These are phyloP conservation scores for Hypoxylon sp. DNA, from an alignment of 2,329 filamentous ascomycete species.

Conservation along the genomic window DNA sequence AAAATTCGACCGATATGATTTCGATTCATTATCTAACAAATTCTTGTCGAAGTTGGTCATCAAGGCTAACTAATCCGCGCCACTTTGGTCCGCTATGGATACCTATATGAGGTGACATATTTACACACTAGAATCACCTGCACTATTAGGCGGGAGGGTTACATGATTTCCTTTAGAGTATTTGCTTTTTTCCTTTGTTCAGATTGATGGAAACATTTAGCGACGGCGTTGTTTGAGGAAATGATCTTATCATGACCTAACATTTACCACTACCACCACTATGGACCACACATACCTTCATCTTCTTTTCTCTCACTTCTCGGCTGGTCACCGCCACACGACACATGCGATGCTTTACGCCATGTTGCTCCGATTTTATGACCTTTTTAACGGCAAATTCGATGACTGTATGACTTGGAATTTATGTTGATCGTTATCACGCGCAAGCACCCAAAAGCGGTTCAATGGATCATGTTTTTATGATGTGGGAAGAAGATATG, in stretches of 20 bases:
- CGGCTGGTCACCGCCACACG: slow-evolving; percentile 54
- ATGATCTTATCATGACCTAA: slow-evolving; percentile 56
- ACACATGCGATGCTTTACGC: slow-evolving; percentile 53
- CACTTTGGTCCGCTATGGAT: slow-evolving; percentile 26
- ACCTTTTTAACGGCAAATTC: slow-evolving; percentile 54
- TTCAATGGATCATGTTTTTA: slow-evolving; percentile 53
- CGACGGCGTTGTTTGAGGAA: slow-evolving; percentile 61
- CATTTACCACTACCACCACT: slow-evolving; percentile 46
- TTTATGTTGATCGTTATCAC: slow-evolving; percentile 48
- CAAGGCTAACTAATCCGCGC: slow-evolving; percentile 79
- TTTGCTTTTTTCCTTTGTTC: slow-evolving; percentile 52
- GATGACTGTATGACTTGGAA: slow-evolving; percentile 57
- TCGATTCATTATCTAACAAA: slow-evolving; percentile 96
- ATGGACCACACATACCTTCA: slow-evolving; percentile 49
- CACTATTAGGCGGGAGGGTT: slow-evolving; percentile 41
- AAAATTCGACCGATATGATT: slow-evolving; percentile 91
- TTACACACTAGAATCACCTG: slow-evolving; percentile 26
- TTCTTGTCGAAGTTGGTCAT: slow-evolving; percentile 97
- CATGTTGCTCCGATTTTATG: slow-evolving; percentile 55
- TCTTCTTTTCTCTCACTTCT: slow-evolving; percentile 50
- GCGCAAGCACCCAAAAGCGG: slow-evolving; percentile 54
- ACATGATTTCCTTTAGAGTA: slow-evolving; percentile 53
- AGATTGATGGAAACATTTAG: slow-evolving; percentile 59
- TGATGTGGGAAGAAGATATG: slow-evolving; percentile 50
- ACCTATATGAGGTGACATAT: slow-evolving; percentile 7